Evolutionary conservation across 129 eudicot genomes (phyloP).

Genomic region (Cynara cardunculus): DNA sequence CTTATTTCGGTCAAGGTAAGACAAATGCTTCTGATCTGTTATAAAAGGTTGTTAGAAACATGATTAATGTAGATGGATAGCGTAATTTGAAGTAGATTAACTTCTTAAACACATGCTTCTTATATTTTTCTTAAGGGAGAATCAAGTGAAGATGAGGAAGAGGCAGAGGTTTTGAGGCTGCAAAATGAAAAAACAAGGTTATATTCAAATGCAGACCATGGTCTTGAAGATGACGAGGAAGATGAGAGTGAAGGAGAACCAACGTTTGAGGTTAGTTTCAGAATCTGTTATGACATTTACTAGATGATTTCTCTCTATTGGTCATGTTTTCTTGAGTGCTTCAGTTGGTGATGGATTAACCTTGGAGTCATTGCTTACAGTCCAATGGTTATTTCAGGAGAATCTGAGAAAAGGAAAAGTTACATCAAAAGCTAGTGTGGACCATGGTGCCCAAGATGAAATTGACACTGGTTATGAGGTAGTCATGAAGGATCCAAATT

Average conservation of each 20-base stretch:
- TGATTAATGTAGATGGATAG: neutral
- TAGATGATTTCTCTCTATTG: neutral
- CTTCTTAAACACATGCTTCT: neutral
- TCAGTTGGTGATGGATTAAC: neutral
- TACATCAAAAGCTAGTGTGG: conserved; percentile 34
- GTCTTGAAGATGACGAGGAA: conserved; percentile 52
- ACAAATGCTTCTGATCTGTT: neutral
- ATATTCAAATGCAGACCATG: conserved; percentile 61
- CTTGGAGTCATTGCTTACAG: neutral
- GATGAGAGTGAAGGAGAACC: conserved; percentile 68
- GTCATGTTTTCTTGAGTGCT: neutral
- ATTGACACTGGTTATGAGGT: conserved; percentile 43
- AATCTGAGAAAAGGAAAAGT: conserved; percentile 51
- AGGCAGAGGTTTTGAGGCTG: conserved; percentile 67
- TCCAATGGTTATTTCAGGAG: conserved; percentile 29
- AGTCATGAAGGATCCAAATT: conserved; percentile 66
- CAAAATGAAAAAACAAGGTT: conserved; percentile 46
- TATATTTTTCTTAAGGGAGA: conserved; percentile 34
- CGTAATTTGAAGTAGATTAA: conserved; percentile 2
- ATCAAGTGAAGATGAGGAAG: conserved; percentile 77
- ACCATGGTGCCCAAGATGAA: conserved; percentile 45
- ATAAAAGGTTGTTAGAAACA: neutral
- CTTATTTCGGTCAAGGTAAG: neutral
- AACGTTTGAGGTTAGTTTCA: conserved; percentile 59
- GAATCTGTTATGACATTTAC: neutral